Conservation (phyloP, 1,139 yeast species). For the Diutina ranongensis region DNA sequence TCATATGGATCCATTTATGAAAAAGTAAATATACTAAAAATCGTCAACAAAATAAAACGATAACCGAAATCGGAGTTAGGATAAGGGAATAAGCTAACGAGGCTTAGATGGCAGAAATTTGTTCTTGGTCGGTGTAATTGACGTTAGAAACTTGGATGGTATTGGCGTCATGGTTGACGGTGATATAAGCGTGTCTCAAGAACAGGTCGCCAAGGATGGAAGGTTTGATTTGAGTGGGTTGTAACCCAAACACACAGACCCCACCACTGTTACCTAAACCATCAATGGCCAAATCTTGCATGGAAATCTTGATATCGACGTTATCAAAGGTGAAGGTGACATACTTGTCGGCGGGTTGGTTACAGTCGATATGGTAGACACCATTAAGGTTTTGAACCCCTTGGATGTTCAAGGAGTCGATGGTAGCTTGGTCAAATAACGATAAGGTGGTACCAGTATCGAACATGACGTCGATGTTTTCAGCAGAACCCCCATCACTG, state of each 20-base stretch:
- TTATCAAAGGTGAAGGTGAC: not conserved
- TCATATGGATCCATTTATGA: too few relatives aligned
- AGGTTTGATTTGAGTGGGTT: not conserved
- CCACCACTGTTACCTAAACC: not conserved
- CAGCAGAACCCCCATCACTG: not conserved
- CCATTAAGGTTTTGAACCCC: not conserved
- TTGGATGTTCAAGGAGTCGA: not conserved
- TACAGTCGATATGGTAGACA: not conserved
- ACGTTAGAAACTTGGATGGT: not conserved
- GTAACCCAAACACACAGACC: not conserved
- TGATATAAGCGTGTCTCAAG: not conserved
- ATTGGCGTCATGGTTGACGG: not conserved
- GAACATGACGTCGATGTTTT: not conserved
- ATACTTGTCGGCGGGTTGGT: not conserved
- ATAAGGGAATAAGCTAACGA: too few relatives aligned
- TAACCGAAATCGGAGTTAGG: not conserved
- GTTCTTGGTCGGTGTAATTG: not conserved
- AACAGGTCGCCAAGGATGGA: not conserved
- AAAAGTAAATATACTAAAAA: too few relatives aligned
- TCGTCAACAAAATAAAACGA: too few relatives aligned
- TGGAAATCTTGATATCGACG: not conserved
- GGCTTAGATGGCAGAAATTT: not conserved
- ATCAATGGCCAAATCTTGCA: not conserved
- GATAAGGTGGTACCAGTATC: not conserved
- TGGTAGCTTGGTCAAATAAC: not conserved